These are phyloP conservation scores for Conticribra weissflogii DNA, from an alignment of 108 stramenopile species.

Conservation along the genomic window DNA sequence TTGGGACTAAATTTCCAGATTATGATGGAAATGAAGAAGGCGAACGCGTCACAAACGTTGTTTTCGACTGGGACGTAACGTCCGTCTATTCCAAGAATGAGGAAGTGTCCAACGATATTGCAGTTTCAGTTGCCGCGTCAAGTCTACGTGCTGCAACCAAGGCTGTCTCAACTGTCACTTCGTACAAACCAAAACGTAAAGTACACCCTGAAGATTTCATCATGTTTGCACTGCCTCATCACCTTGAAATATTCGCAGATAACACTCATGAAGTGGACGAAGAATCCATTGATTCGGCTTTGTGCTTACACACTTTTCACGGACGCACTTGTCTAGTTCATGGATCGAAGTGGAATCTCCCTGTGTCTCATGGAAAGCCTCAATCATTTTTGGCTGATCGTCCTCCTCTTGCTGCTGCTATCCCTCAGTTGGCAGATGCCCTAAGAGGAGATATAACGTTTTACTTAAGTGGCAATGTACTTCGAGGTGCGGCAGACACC, in stretches of 20 bases:
- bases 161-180: background rate
- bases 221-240: slow-evolving; percentile 81
- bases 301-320: slow-evolving; percentile 49
- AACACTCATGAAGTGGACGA: slow-evolving; percentile 1
- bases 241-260: slow-evolving; percentile 54
- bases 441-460: slow-evolving; percentile 63
- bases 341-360: slow-evolving; percentile 36
- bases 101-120: background rate
- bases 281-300: slow-evolving; percentile 4
- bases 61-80: slow-evolving; percentile 73
- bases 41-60: slow-evolving; percentile 36
- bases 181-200: background rate
- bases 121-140: slow-evolving; percentile 29
- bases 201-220: slow-evolving; percentile 46
- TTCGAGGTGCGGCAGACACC: slow-evolving; percentile 92
- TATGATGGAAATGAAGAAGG: slow-evolving; percentile 21
- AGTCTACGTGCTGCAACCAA: slow-evolving; percentile 26
- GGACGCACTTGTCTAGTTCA: slow-evolving; percentile 44
- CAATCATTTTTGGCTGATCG: slow-evolving; percentile 73
- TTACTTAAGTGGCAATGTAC: slow-evolving; percentile 71
- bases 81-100: slow-evolving; percentile 6
- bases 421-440: slow-evolving; percentile 55
- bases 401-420: slow-evolving; percentile 52
- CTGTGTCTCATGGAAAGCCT: slow-evolving; percentile 42
- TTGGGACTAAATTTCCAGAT: slow-evolving; percentile 46